Conservation (phyloP, 176 grass and related monocot species). For the Neostapfia colusana region DNA sequence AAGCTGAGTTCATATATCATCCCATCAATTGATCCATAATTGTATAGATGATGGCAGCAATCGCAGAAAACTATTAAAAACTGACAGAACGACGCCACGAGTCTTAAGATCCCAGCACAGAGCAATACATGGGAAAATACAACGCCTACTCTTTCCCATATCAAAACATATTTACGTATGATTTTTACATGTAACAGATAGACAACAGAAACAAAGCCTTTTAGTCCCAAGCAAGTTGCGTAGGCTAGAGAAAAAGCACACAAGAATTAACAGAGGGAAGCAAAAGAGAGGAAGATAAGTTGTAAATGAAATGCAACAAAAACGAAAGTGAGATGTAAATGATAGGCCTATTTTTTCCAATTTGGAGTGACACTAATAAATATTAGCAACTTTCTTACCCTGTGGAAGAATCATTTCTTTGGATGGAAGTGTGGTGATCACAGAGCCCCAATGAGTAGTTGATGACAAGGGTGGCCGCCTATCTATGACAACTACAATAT, state of each 20-base stretch:
- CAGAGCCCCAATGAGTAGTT: not conserved
- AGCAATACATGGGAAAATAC: not conserved
- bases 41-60: conserved; percentile 12
- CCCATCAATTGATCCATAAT: not conserved
- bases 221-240: not conserved
- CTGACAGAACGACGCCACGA: not conserved
- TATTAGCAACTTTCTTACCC: not conserved
- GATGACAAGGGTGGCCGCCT: no score
- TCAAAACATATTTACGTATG: not conserved
- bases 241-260: not conserved
- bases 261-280: not conserved
- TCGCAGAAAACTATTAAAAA: not conserved
- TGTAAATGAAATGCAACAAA: not conserved
- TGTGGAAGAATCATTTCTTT: not conserved
- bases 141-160: not conserved
- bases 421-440: not conserved
- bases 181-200: not conserved
- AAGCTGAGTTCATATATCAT: not conserved
- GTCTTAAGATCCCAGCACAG: not conserved
- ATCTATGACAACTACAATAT: no score
- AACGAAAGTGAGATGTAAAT: not conserved
- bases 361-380: not conserved
- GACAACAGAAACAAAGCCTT: not conserved
- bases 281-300: not conserved
- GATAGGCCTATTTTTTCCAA: not conserved